Evolutionary conservation across 2,329 filamentous ascomycete genomes (phyloP), one percentile per base, ranked within the genome.

Genomic region (Dactylellina parvicollis): DNA sequence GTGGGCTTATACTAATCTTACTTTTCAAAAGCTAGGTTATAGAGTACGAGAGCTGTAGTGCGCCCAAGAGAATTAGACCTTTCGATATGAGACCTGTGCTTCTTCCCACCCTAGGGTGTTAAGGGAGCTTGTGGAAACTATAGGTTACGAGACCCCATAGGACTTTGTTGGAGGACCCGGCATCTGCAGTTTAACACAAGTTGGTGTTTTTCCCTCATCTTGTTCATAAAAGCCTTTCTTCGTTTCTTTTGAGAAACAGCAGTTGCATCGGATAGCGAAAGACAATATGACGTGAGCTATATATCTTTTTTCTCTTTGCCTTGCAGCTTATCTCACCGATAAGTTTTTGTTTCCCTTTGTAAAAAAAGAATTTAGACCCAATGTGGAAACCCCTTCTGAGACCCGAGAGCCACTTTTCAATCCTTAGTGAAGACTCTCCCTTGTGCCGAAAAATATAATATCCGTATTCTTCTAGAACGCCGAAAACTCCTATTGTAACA

Each of bases 21-120:
- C 50, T 66, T 4, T 38, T 18, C n/a, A 26, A 73, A 66, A 66
- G 69, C 42, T 73, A 73, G 69, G 60, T 61, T 73, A 66, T 73
- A 73, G 69, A 60, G 38, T 61, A 61, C 54, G 46, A 44, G 54
- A 66, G 69, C 38, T 73, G 20, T 26, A 36, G 46, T 38, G 22
- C n/a, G 32, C 16, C 36, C 52, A 42, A 55, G 24, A 30, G 10
- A 26, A 26, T n/a, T 22, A 10, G 8, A 56, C 12, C 52, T 26
- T 28, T 40, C 16, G 46, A n/a, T n/a, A n/a, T n/a, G n/a, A n/a
- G n/a, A n/a, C n/a, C n/a, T n/a, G n/a, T n/a, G n/a, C n/a, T n/a
- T n/a, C n/a, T n/a, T n/a, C n/a, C n/a, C n/a, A n/a, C n/a, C n/a
- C n/a, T n/a, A 5, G 34, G 34, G 12, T 38, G 34, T 5, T 38